These are phyloP conservation scores for Fagopyrum homotropicum DNA, from an alignment of 148 eudicot species.

Conservation along the genomic window DNA sequence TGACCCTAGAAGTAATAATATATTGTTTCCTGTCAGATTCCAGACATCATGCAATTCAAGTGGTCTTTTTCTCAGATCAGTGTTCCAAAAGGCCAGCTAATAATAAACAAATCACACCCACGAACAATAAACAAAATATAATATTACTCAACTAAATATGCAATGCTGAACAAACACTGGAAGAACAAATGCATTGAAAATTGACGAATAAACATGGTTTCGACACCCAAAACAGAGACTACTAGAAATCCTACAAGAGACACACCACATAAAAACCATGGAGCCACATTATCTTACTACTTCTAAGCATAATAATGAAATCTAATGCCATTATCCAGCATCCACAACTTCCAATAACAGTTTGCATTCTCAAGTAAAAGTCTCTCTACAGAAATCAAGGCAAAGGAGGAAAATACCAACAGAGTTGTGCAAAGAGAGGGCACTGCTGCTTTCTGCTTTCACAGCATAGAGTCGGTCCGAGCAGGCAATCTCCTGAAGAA, in stretches of 20 bases:
- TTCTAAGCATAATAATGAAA: constrained; percentile 10
- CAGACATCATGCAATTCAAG: not conserved
- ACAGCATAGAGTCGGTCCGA: constrained; percentile 56
- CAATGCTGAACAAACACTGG: not conserved
- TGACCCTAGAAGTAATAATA: not conserved
- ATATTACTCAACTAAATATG: not conserved
- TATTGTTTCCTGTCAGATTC: not conserved
- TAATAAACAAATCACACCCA: constrained; percentile 1
- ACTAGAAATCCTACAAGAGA: constrained; percentile 4
- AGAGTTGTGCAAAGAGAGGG: too few species aligned
- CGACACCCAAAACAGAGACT: constrained; percentile 5
- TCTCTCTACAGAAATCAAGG: constrained; percentile 4
- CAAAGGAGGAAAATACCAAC: constrained; percentile 8
- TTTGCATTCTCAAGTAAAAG: not conserved
- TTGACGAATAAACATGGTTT: constrained; percentile 7
- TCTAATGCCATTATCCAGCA: constrained; percentile 7
- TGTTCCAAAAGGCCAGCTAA: not conserved
- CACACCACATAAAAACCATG: not conserved
- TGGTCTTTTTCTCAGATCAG: not conserved
- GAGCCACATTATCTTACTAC: not conserved
- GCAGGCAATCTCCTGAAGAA: constrained; percentile 66
- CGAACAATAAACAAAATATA: not conserved
- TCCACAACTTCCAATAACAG: not conserved
- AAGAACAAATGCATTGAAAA: not conserved
- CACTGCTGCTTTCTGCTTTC: constrained; percentile 12